Evolutionary conservation across 805 yeast species (phyloP), one percentile per base, ranked within the genome.

Genomic region (Jamesozyma piceae): DNA sequence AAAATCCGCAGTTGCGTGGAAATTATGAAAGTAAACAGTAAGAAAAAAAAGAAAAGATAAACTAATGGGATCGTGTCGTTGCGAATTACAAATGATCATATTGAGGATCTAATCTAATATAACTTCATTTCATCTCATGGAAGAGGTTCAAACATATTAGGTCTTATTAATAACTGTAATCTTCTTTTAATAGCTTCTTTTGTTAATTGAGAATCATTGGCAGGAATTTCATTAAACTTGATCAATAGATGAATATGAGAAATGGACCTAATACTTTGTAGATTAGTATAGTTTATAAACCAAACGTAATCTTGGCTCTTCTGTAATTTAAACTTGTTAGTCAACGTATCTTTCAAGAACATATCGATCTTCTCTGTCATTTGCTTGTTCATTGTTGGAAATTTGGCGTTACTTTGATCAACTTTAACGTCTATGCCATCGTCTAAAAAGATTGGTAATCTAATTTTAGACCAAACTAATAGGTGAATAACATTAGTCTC

Each of bases 241-340:
- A 82, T 49, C 24, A 82, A 53, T 2, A 82, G 74, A 59, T 82
- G 92, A n/a, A 82, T 63, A 55, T 82, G 92, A 20, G 87, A 80
- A 29, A 82, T 65, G 26, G 74, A 68, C 49, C 67, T 71, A 5
- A 83, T 80, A 55, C 87, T 80, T 56, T 83, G 92, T 33, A 83
- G 58, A 5, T 72, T 68, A 6, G 80, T 73, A 75, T 83, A 82
- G 55, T 83, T 83, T 49, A 82, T 71, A 59, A 82, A 83, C 90
- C 90, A 82, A 2, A 68, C 55, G 35, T 73, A 51, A 32, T 73
- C 62, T 3, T 68, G 64, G 22, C 65, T 52, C 15, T 22, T 20
- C 3, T 22, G 21, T 11, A 50, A 6, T 60, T 52, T 14, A 67
- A 55, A 38, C 43, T 50, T 9, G 69, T 72, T 38, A 2, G 27